Evolutionary conservation across 441 rosid species (phyloP).

Genomic region (Croton laevigatus): DNA sequence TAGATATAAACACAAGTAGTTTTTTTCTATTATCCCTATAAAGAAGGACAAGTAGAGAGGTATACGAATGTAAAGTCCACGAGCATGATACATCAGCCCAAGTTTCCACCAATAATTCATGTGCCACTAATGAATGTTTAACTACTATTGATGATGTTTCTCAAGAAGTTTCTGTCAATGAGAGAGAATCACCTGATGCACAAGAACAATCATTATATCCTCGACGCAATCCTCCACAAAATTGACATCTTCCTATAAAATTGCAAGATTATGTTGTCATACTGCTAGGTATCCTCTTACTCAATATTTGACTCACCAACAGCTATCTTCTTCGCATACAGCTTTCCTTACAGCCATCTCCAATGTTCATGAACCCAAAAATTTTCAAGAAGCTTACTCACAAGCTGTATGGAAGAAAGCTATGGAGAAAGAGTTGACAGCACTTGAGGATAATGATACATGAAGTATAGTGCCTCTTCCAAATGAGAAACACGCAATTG

Average conservation of each 20-base stretch:
- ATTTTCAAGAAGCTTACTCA: not conserved
- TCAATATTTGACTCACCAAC: too few relatives aligned
- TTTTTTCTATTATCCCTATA: too few relatives aligned
- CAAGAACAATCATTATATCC: not conserved
- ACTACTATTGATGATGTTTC: not conserved
- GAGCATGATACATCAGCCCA: too few relatives aligned
- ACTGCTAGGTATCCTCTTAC: too few relatives aligned
- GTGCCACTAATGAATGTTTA: not conserved
- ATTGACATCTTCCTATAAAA: not conserved
- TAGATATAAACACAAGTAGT: too few relatives aligned
- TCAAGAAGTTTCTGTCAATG: not conserved
- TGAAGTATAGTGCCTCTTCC: not conserved
- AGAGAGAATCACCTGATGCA: not conserved
- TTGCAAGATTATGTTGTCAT: not conserved
- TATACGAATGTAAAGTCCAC: too few relatives aligned
- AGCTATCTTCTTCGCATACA: too few relatives aligned
- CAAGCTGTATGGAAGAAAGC: not conserved
- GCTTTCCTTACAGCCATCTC: not conserved
- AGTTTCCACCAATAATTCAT: too few relatives aligned
- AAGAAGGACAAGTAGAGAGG: too few relatives aligned
- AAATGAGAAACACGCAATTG: not conserved
- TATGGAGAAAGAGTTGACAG: not conserved
- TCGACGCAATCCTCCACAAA: not conserved
- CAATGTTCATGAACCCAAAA: not conserved
- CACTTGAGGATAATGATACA: not conserved